A percentile compares a stretch with the other conserved stretches of the same genome.
Evolutionary conservation across 495 filamentous ascomycete genomes (phyloP).

Genomic region (Xylaria acuta): DNA sequence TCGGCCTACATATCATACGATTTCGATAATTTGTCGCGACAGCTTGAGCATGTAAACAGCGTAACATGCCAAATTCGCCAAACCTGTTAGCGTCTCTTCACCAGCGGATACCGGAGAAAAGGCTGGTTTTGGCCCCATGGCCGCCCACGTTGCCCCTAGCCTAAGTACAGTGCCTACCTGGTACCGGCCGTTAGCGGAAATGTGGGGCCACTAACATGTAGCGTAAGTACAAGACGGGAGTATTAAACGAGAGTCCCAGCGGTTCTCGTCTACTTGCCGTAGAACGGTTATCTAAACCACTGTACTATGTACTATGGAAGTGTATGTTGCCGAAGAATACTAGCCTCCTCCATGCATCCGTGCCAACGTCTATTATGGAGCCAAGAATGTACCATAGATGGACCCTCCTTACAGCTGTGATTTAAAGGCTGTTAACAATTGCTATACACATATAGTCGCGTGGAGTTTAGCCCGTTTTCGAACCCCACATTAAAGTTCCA

Average conservation of each 20-base stretch:
- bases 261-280: too few relatives aligned
- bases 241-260: not conserved
- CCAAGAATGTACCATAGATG: not conserved
- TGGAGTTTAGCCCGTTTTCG: not conserved
- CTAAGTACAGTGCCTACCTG: not conserved
- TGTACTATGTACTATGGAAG: not conserved
- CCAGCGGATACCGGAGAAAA: not conserved
- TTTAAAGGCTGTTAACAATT: too few relatives aligned
- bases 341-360: not conserved
- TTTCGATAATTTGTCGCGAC: not conserved
- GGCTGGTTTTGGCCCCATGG: not conserved
- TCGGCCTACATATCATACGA: constrained; percentile 11
- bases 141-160: not conserved
- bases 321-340: not conserved
- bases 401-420: not conserved
- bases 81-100: not conserved
- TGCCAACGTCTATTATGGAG: not conserved
- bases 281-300: too few relatives aligned
- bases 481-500: not conserved
- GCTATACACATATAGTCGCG: too few relatives aligned
- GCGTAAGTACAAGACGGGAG: not conserved
- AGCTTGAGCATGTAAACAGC: not conserved
- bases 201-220: not conserved
- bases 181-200: not conserved
- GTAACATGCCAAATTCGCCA: not conserved